phyloP scores from a whole-genome alignment of 495 filamentous ascomycete genomes.

The Tuber magnatum region DNA sequence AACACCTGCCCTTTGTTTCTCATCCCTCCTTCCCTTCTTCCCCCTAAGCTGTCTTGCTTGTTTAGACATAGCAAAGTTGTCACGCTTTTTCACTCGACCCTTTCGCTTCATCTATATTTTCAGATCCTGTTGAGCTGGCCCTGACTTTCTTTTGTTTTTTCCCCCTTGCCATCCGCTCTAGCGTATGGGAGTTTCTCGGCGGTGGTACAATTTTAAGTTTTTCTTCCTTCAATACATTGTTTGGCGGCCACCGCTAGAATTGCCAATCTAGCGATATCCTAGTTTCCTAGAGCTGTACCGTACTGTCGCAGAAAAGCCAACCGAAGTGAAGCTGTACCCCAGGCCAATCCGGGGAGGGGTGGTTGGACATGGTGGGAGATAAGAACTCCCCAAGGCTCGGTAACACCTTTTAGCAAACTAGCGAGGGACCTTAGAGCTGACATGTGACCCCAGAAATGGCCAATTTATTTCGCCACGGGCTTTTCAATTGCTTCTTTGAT shows the following conservation, averaged over 20 bases:
- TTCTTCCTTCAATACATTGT: not conserved
- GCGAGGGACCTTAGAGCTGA: conserved; percentile 8
- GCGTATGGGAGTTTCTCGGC: not conserved
- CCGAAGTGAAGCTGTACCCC: conserved; percentile 4
- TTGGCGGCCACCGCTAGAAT: not conserved
- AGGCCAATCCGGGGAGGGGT: conserved; percentile 10
- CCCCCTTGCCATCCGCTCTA: not conserved
- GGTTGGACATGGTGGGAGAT: conserved; percentile 30
- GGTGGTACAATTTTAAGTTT: not conserved
- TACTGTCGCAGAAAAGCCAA: not conserved
- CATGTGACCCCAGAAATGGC: conserved; percentile 23
- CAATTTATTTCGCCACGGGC: conserved; percentile 31
- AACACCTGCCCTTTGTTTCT: not conserved
- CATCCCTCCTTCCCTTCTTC: not conserved
- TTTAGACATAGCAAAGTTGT: not conserved
- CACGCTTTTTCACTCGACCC: not conserved
- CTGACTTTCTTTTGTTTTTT: not conserved
- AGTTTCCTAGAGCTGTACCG: not conserved
- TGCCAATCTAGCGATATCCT: not conserved
- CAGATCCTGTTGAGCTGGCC: not conserved
- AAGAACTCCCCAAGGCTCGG: conserved; percentile 26
- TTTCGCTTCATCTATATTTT: not conserved
- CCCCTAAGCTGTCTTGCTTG: not conserved
- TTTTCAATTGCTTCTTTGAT: conserved; percentile 36
- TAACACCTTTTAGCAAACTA: conserved; percentile 12